Evolutionary conservation across 1,284 basidiomycete species (phyloP).

Genomic region (Megacollybia platyphylla): DNA sequence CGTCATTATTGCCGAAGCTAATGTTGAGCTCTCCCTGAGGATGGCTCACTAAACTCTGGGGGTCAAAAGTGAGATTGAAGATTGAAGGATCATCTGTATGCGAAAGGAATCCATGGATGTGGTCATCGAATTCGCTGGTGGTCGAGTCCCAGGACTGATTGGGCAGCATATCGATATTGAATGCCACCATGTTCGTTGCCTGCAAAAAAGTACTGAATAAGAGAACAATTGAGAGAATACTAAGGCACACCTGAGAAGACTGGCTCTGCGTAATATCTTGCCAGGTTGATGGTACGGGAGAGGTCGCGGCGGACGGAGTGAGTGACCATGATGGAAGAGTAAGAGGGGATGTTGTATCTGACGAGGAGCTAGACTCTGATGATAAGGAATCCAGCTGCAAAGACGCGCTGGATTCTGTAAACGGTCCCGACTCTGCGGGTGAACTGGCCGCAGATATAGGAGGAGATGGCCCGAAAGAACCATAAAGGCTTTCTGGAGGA

Average conservation of each 20-base stretch:
- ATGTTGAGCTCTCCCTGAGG: constrained; percentile 22
- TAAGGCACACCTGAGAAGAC: neutral
- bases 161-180: neutral
- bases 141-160: neutral
- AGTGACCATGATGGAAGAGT: neutral
- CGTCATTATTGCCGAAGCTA: constrained; percentile 6
- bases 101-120: constrained; percentile 12
- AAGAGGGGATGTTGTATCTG: neutral
- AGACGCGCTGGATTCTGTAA: neutral
- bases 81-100: constrained; percentile 14
- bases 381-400: neutral
- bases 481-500: constrained; percentile 15
- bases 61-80: constrained; percentile 20
- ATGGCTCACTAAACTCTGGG: constrained; percentile 13
- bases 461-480: constrained; percentile 24
- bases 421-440: constrained; percentile 9
- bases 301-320: neutral
- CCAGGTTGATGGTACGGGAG: neutral
- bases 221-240: neutral
- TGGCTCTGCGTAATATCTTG: neutral
- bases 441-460: constrained; percentile 28
- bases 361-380: neutral
- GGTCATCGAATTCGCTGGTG: constrained; percentile 7
- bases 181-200: neutral
- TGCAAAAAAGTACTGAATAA: neutral